Evolutionary conservation across 2,329 filamentous ascomycete species (phyloP), one percentile per base, ranked within the genome.

Genomic region (Pyrenophora teres): DNA sequence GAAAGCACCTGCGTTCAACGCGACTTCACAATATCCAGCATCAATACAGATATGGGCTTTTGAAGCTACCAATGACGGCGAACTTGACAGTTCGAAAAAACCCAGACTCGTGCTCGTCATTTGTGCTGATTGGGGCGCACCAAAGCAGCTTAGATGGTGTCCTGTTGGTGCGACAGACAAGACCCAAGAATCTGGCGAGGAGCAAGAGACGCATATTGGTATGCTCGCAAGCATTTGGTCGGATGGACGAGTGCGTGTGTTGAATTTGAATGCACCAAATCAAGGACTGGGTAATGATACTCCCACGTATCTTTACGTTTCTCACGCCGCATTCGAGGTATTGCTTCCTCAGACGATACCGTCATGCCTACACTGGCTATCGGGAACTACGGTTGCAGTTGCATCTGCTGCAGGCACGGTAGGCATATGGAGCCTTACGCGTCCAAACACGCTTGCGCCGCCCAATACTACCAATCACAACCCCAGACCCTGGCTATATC

Each of bases 21-120:
- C 81, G 8, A 79, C 79, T 4, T 66, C 73, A 6, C 71, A 77
- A 13, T 79, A 77, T 54, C 76, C 79, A 13, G 76, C 78, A 12
- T 78, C 77, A 2, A 76, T 87, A 27, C 83, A 86, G 56, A 78
- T 87, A 6, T 87, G 84, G 84, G 73, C 78, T 5, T 82, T 87
- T 58, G 70, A 74, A 32, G 74, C 76, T 3, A 69, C 65, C 13
- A 47, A 66, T 36, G 62, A 68, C 0, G 72, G 74, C 12, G 71
- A 67, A 2, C 67, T 84, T 6, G 76, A 83, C 60, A 74, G 74
- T 57, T 64, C 60, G 0, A 60, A 52, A 7, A 60, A 73, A 13
- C 83, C 84, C 3, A 64, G 67, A 38, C 72, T 86, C 36, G 72
- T 73, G 21, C 59, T 79, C 31, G 78, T 81, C 3, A 65, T 86